Conservation (phyloP, 1,284 basidiomycete species). For the Ceratobasidium sp. region DNA sequence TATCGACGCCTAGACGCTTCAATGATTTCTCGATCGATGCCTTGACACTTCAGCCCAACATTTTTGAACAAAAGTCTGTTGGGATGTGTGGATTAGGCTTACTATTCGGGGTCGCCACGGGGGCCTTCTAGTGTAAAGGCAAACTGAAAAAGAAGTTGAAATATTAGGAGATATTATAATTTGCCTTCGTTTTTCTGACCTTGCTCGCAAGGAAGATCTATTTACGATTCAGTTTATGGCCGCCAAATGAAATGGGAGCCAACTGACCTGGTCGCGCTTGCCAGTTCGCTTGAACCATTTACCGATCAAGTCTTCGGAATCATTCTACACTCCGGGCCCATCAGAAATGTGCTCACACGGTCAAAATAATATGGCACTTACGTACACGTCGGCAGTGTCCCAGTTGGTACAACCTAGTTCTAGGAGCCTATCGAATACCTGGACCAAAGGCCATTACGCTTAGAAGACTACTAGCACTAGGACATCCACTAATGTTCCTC, state of each 20-base stretch:
- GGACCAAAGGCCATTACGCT: not conserved
- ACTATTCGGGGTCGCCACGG: constrained; percentile 33
- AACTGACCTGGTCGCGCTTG: constrained; percentile 54
- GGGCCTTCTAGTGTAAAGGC: constrained; percentile 52
- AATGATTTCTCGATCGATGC: constrained; percentile 59
- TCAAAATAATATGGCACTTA: not conserved
- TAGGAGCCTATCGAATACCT: constrained; percentile 29
- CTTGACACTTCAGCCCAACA: constrained; percentile 52
- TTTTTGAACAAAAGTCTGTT: not conserved
- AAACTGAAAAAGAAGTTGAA: not conserved
- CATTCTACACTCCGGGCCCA: not conserved
- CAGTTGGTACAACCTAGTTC: constrained; percentile 42
- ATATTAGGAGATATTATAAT: not conserved
- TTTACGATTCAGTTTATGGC: not conserved
- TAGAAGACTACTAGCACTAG: too few relatives aligned
- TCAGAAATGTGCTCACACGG: not conserved
- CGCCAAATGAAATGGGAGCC: not conserved
- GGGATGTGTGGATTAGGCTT: not conserved
- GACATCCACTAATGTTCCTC: not conserved
- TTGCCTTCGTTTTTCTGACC: constrained; percentile 54
- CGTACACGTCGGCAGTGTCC: constrained; percentile 38
- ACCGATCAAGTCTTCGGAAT: constrained; percentile 9
- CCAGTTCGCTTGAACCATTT: constrained; percentile 50
- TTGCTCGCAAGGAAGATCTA: constrained; percentile 67
- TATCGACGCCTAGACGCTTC: constrained; percentile 61